Evolutionary conservation across 768 basidiomycete genomes (phyloP).

Genomic region (Lactarius sp.): DNA sequence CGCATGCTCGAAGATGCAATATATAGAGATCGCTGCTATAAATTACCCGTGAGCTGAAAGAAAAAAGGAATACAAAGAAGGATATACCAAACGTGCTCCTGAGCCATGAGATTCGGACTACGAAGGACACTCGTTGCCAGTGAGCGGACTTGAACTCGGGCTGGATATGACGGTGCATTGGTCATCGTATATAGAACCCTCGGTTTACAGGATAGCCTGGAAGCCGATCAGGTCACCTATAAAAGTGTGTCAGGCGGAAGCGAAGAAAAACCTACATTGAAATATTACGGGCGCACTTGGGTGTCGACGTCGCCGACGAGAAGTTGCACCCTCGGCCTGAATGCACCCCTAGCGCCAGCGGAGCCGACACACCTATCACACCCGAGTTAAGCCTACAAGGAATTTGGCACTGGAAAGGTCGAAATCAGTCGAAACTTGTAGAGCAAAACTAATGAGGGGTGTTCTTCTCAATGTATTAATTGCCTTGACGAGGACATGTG

Average conservation of each 20-base stretch:
- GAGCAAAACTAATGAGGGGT: not conserved
- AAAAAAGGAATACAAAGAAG: not conserved
- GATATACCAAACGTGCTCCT: not conserved
- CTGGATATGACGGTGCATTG: not conserved
- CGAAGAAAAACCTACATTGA: not conserved
- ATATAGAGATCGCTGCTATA: not conserved
- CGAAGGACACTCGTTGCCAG: not conserved
- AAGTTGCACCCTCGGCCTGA: slow-evolving; percentile 7
- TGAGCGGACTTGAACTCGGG: not conserved
- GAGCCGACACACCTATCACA: not conserved
- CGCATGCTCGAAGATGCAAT: not conserved
- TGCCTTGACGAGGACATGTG: not conserved
- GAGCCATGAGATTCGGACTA: not conserved
- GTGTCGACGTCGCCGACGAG: not conserved
- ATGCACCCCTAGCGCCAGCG: not conserved
- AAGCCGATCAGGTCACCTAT: not conserved
- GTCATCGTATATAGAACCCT: not conserved
- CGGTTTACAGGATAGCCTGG: not conserved
- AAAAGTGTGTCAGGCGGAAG: not conserved
- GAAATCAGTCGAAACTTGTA: not conserved
- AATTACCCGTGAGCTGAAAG: not conserved
- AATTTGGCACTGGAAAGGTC: not conserved
- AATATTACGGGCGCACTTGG: not conserved
- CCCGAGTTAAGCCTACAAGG: not conserved
- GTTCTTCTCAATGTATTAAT: not conserved